These are phyloP conservation scores for Vitis riparia DNA, from an alignment of 164 flowering plant species.

Conservation along the genomic window DNA sequence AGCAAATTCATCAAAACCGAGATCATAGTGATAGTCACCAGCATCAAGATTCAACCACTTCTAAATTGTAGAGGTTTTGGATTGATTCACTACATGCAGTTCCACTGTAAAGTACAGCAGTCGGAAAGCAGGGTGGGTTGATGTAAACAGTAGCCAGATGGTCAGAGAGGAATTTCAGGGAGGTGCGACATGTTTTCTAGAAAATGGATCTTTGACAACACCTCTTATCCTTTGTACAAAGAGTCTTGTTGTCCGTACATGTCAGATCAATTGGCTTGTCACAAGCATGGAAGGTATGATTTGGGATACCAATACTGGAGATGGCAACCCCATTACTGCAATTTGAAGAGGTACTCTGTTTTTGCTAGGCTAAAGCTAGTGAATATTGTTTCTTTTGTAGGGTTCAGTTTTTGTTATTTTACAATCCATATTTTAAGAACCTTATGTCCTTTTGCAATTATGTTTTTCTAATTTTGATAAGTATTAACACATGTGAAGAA, in stretches of 20 bases:
- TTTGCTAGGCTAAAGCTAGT: too few species aligned
- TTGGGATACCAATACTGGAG: constrained; percentile 13
- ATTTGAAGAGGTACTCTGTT: not conserved
- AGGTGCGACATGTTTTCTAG: constrained; percentile 18
- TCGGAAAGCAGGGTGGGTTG: constrained; percentile 29
- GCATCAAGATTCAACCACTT: constrained; percentile 16
- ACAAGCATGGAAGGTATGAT: constrained; percentile 15
- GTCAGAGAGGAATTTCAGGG: constrained; percentile 25
- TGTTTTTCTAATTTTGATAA: too few species aligned
- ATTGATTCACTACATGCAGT: constrained; percentile 62
- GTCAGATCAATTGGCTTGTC: constrained; percentile 12
- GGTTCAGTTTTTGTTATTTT: too few species aligned
- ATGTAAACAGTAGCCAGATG: constrained; percentile 4
- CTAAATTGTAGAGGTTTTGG: constrained; percentile 43
- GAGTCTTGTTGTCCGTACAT: constrained; percentile 12
- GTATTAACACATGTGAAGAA: too few species aligned
- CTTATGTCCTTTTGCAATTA: too few species aligned
- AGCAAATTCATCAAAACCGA: constrained; percentile 34
- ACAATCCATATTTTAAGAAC: too few species aligned
- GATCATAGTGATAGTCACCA: constrained; percentile 11
- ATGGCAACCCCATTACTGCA: constrained; percentile 13
- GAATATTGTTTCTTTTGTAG: too few species aligned
- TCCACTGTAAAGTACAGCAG: constrained; percentile 48
- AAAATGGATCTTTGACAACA: constrained; percentile 19
- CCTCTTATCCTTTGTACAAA: constrained; percentile 11